Conservation (phyloP, 2,329 filamentous ascomycete species). For the Emergomyces pasteurianus region DNA sequence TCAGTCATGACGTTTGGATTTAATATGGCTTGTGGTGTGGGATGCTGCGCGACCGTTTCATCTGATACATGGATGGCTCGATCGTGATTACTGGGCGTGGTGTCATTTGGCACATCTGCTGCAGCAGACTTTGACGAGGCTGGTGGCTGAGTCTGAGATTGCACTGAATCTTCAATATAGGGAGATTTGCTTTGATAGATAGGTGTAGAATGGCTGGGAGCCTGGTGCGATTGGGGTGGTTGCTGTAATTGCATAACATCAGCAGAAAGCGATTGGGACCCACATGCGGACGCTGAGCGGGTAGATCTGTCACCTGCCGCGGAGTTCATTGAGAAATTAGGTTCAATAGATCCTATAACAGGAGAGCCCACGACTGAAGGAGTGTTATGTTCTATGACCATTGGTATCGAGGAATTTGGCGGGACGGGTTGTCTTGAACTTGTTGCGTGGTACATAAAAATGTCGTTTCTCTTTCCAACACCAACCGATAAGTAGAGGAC, state of each 20-base stretch:
- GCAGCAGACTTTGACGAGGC: neutral
- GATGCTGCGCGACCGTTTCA: neutral
- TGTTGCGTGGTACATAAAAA: neutral
- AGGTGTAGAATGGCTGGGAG: neutral
- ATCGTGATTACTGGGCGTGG: neutral
- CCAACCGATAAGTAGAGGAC: slow-evolving; percentile 30
- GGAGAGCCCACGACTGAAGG: neutral
- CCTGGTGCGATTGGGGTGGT: neutral
- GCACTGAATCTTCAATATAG: neutral
- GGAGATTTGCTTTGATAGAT: neutral
- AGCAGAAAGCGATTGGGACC: neutral
- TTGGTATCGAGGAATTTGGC: neutral
- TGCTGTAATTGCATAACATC: neutral
- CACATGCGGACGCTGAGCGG: neutral
- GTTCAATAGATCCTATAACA: neutral
- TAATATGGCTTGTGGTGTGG: neutral
- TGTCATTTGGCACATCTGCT: neutral
- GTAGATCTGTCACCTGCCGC: neutral
- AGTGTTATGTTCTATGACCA: neutral
- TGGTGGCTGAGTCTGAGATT: neutral
- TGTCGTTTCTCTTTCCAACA: neutral
- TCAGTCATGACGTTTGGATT: neutral
- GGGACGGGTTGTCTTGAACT: neutral
- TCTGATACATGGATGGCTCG: neutral
- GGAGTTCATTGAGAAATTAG: neutral